Base-by-base conservation (phyloP, 352 stramenopile species). In the Pythium aquatile region DNA sequence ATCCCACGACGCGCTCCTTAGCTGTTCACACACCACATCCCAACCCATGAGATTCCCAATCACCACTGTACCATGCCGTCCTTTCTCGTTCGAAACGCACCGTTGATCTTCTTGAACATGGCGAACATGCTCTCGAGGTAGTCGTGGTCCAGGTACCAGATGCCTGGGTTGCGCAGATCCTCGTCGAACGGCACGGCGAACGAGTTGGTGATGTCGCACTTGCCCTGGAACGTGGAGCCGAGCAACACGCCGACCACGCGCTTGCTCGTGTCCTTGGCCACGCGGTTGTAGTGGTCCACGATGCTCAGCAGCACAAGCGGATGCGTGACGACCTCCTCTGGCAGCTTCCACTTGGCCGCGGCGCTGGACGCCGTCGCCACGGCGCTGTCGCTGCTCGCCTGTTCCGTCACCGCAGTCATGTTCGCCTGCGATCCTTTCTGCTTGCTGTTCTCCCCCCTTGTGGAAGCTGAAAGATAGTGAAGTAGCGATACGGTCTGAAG, bases 81-180 rank as follows among this genome's bases (percentile, higher is more conserved):
- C 26, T 56, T 56, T 39, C 51, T 30, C 26, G 30, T n/a, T 4
- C 37, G 6, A 42, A 13, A 42, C 37, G 66, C 66, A 90, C 81
- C 87, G 65, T 95, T 97, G 62, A 98, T 96, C 77, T 98, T 97
- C 78, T 94, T 96, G 74, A 97, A 98, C 91, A 98, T 98, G 55
- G 75, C 68, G 66, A 90, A 96, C 97, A 99, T 99, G 73, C 85
- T 99, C 75, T 99, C 97, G 42, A 99, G 78, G 72, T 98, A 99
- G 81, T 99, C 98, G 79, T 99, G 97, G 85, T 99, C 98, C 46
- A 99, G 79, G 79, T 99, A 99, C 93, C 98, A 99, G 55, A 99
- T 98, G 24, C 81, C 83, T 39, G 93, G 91, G 80, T 99, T 99
- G 58, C 96, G 94, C 52, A 96, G 76, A 73, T 99, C 97, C 81